Conservation (phyloP, 1,139 yeast species). For the Zygosaccharomyces pseudobailii region DNA sequence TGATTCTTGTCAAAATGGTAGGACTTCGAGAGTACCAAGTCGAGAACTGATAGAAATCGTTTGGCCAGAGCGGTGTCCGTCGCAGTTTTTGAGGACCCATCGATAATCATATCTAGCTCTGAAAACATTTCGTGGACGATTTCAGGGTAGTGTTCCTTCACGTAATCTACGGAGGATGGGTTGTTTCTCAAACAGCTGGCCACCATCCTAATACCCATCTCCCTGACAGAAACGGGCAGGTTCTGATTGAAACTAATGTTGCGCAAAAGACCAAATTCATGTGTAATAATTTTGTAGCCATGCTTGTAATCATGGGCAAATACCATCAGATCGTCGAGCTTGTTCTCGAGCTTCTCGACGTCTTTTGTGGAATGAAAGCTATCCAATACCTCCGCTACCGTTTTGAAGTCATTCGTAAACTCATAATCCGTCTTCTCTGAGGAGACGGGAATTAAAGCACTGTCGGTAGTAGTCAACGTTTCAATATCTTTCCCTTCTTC, state of each 20-base stretch:
- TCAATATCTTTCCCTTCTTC: slow-evolving; percentile 12
- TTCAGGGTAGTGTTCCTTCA: slow-evolving; percentile 17
- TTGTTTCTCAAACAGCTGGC: slow-evolving; percentile 67
- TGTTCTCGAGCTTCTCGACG: slow-evolving; percentile 13
- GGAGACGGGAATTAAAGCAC: slow-evolving; percentile 3
- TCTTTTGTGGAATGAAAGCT: slow-evolving; percentile 18
- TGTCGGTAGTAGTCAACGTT: slow-evolving; percentile 7
- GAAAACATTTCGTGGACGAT: slow-evolving; percentile 17
- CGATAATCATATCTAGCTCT: slow-evolving; percentile 4
- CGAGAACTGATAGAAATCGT: slow-evolving; percentile 28
- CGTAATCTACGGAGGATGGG: slow-evolving; percentile 49
- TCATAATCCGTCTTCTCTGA: slow-evolving; percentile 12
- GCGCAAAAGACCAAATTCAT: slow-evolving; percentile 27
- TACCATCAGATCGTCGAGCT: slow-evolving; percentile 30
- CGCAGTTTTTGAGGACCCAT: neutral
- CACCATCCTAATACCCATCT: slow-evolving; percentile 47
- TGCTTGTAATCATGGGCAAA: slow-evolving; percentile 34
- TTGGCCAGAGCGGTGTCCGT: slow-evolving; percentile 16
- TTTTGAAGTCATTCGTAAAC: slow-evolving; percentile 24
- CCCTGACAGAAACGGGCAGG: slow-evolving; percentile 35
- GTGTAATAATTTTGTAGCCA: slow-evolving; percentile 30
- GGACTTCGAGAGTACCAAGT: slow-evolving; percentile 17
- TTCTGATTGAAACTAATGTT: slow-evolving; percentile 14
- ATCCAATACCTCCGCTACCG: slow-evolving; percentile 10
- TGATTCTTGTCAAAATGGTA: slow-evolving; percentile 14